phyloP scores from a whole-genome alignment of 257 asterid genomes.

The Petrea volubilis region DNA sequence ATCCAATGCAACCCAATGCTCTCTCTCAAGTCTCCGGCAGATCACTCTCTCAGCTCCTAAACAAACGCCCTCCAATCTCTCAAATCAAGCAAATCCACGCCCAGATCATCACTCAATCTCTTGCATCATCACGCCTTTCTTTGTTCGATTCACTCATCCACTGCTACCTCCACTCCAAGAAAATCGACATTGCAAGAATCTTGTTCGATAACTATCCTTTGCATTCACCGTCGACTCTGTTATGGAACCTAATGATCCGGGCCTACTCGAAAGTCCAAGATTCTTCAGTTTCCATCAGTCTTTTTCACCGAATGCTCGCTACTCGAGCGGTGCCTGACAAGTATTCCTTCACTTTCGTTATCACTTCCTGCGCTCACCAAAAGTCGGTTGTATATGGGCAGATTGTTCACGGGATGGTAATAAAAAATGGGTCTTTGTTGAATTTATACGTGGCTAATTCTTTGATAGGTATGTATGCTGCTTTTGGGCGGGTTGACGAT shows the following conservation, averaged over 20 bases:
- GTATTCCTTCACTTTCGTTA: conserved; percentile 62
- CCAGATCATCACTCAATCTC: conserved; percentile 42
- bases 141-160: conserved; percentile 63
- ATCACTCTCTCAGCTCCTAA: conserved; percentile 46
- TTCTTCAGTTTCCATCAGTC: conserved; percentile 45
- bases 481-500: conserved; percentile 39
- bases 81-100: conserved; percentile 72
- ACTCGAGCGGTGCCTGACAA: conserved; percentile 49
- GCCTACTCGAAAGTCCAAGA: conserved; percentile 52
- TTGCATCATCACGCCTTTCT: conserved; percentile 30
- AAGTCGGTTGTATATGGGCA: conserved; percentile 41
- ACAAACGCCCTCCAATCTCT: conserved; percentile 51
- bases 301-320: conserved; percentile 50
- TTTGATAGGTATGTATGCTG: conserved; percentile 51
- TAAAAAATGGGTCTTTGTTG: conserved; percentile 40
- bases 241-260: conserved; percentile 74
- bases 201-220: conserved; percentile 49
- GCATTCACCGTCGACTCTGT: conserved; percentile 53
- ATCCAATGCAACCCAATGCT: conserved; percentile 29
- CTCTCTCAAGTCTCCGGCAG: conserved; percentile 33
- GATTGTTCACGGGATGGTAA: conserved; percentile 53
- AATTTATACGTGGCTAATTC: conserved; percentile 64
- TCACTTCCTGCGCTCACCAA: conserved; percentile 68
- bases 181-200: conserved; percentile 39
- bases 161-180: conserved; percentile 55